Base-by-base conservation (phyloP, 257 asterid species). In the Orobanche coerulescens region DNA sequence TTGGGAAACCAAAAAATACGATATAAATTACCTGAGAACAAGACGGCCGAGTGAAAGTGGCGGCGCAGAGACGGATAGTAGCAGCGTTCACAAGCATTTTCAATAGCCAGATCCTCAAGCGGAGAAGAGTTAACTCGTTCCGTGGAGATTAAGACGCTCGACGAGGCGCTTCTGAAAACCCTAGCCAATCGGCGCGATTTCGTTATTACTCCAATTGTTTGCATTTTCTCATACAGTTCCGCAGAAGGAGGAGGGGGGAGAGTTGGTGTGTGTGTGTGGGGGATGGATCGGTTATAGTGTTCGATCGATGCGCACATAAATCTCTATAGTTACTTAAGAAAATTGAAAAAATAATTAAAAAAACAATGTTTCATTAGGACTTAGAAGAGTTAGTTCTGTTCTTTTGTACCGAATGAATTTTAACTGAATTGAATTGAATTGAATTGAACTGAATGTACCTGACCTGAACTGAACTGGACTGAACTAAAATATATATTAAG, bases 161-260 rank as follows among this genome's bases (percentile, higher is more conserved):
- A 56, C 23, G 67, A 51, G 1, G 73, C 70, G 61, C 53, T 57
- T 42, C 33, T 73, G 56, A 73, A 40, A 73, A 71, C 81, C 83
- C 80, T 83, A 76, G 63, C 58, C 42, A 66, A 58, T 53, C 70
- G 70, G 19, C 64, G 73, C 11, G 77, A 71, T 56, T 71, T 79
- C 52, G 62, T 69, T 5, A 61, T 0, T 26, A 33, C 58, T 48
- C 70, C 61, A 50, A 71, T 50, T 33, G 79, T 66, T 75, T 71
- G 78, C 87, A 83, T 81, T 76, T 79, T 74, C 71, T 55, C 73
- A 48, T 24, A 42, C 70, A 19, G 10, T 25, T 4, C 39, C 4
- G 10, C 2, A n/a, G 2, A 9, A n/a, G 26, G 5, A 23, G 24
- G 1, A 31, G n/a, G 64, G 26, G 61, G 16, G 22, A 25, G 50